Conservation (phyloP, 208 protist genomes). For the Acanthamoeba rhysodes region DNA sequence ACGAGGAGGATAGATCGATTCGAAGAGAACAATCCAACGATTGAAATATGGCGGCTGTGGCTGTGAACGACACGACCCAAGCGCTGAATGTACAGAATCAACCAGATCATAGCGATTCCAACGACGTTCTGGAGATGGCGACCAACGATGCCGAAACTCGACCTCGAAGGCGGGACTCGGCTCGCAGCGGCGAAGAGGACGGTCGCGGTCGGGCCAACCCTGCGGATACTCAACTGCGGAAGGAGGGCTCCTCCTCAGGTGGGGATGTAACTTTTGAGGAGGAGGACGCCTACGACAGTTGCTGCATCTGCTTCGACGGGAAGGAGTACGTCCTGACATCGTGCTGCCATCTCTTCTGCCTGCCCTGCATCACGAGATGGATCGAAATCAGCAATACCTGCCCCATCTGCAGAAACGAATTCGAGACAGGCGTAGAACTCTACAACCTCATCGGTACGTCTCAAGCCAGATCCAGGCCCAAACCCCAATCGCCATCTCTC, state of each 20-base stretch:
- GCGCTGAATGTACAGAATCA: too few relatives aligned
- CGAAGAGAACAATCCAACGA: too few relatives aligned
- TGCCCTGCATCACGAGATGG: conserved; percentile 64
- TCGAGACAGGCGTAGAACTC: conserved; percentile 43
- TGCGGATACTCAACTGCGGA: not conserved
- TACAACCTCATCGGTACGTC: conserved; percentile 66
- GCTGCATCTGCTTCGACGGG: conserved; percentile 63
- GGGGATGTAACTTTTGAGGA: not conserved
- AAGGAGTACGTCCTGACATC: conserved; percentile 55
- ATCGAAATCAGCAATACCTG: conserved; percentile 60
- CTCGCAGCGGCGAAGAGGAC: too few relatives aligned
- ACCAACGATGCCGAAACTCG: too few relatives aligned
- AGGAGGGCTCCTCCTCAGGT: not conserved
- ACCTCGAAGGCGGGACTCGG: too few relatives aligned
- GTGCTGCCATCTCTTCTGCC: conserved; percentile 69
- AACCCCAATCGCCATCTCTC: not conserved
- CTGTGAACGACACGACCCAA: too few relatives aligned
- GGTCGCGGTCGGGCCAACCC: not conserved
- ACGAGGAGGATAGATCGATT: too few relatives aligned
- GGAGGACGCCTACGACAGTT: conserved; percentile 39
- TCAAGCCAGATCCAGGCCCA: not conserved
- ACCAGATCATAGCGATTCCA: too few relatives aligned
- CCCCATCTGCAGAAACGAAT: conserved; percentile 64
- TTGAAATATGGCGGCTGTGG: too few relatives aligned
- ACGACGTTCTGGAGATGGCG: too few relatives aligned